A percentile compares a stretch with the other conserved stretches of the same genome.
These are phyloP conservation scores for Fragosphaeria purpurea DNA, from an alignment of 2,329 filamentous ascomycete genomes.

Conservation along the genomic window DNA sequence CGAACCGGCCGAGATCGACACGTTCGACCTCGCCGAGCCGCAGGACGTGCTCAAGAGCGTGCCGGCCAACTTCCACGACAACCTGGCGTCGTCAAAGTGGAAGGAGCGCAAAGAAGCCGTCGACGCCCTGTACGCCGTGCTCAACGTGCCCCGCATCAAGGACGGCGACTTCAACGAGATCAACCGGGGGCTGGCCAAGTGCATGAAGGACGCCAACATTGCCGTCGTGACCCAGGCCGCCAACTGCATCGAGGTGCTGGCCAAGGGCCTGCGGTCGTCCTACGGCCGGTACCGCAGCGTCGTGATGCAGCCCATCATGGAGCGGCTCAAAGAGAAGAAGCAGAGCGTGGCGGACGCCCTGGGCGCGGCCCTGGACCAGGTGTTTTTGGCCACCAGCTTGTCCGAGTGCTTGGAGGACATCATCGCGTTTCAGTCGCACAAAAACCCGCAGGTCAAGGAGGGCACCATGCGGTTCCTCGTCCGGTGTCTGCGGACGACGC, in stretches of 20 bases:
- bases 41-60: slow-evolving; percentile 78
- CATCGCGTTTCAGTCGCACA: slow-evolving; percentile 73
- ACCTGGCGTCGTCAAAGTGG: slow-evolving; percentile 87
- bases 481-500: slow-evolving; percentile 71
- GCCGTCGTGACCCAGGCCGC: slow-evolving; percentile 88
- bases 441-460: slow-evolving; percentile 96
- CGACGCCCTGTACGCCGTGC: slow-evolving; percentile 63
- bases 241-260: slow-evolving; percentile 81
- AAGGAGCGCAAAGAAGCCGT: slow-evolving; percentile 94
- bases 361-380: slow-evolving; percentile 68
- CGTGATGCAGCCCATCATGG: slow-evolving; percentile 84
- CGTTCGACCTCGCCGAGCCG: slow-evolving; percentile 72
- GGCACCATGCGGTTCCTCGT: slow-evolving; percentile 92
- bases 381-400: slow-evolving; percentile 56
- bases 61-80: slow-evolving; percentile 71
- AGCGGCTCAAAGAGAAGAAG: slow-evolving; percentile 97
- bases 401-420: slow-evolving; percentile 89
- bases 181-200: slow-evolving; percentile 75
- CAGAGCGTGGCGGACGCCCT: slow-evolving; percentile 78
- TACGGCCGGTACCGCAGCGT: slow-evolving; percentile 73
- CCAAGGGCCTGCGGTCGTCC: slow-evolving; percentile 67
- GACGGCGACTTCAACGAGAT: slow-evolving; percentile 83
- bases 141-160: slow-evolving; percentile 86
- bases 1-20: slow-evolving; percentile 64
- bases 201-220: slow-evolving; percentile 98